These are phyloP conservation scores for Thraustochytrium striatum DNA, from an alignment of 352 stramenopile genomes.

Conservation along the genomic window DNA sequence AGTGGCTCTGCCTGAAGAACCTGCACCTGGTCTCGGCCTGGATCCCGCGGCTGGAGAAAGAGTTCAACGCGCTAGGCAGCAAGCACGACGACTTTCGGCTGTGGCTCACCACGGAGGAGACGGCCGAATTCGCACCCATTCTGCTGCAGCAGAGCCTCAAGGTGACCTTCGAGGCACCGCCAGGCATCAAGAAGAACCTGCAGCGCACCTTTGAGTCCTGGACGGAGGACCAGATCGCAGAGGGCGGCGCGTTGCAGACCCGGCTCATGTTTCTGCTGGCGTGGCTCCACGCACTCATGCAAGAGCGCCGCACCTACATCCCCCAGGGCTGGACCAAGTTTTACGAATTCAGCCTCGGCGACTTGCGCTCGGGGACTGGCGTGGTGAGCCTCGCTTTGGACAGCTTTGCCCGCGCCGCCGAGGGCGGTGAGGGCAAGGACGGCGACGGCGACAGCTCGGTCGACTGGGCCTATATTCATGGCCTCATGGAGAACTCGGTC, in stretches of 20 bases:
- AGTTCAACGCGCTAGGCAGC: conserved; percentile 65
- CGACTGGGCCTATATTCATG: conserved; percentile 78
- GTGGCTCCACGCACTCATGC: conserved; percentile 77
- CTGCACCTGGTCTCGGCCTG: conserved; percentile 87
- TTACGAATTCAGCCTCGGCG: conserved; percentile 90
- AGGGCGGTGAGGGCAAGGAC: conserved; percentile 56
- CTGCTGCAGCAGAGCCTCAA: conserved; percentile 86
- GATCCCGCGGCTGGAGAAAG: conserved; percentile 84
- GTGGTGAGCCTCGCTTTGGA: conserved; percentile 74
- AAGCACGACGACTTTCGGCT: conserved; percentile 80
- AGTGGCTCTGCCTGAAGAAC: conserved; percentile 93
- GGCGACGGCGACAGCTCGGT: conserved; percentile 55
- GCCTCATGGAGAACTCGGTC: conserved; percentile 90
- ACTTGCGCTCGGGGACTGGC: conserved; percentile 82
- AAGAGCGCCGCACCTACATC: conserved; percentile 81
- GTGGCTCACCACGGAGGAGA: conserved; percentile 88
- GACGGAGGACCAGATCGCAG: conserved; percentile 67
- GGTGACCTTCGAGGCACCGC: conserved; percentile 88
- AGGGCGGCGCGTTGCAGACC: conserved; percentile 29
- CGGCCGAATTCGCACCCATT: conserved; percentile 79
- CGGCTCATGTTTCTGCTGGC: conserved; percentile 73
- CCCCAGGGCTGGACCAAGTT: conserved; percentile 92
- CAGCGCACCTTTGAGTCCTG: conserved; percentile 82
- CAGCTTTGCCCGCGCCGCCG: conserved; percentile 47
- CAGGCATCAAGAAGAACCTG: conserved; percentile 90